Evolutionary conservation across 371 early-diverging fungal genomes (phyloP), one percentile per base, ranked within the genome.

Genomic region (Apophysomyces elegans): DNA sequence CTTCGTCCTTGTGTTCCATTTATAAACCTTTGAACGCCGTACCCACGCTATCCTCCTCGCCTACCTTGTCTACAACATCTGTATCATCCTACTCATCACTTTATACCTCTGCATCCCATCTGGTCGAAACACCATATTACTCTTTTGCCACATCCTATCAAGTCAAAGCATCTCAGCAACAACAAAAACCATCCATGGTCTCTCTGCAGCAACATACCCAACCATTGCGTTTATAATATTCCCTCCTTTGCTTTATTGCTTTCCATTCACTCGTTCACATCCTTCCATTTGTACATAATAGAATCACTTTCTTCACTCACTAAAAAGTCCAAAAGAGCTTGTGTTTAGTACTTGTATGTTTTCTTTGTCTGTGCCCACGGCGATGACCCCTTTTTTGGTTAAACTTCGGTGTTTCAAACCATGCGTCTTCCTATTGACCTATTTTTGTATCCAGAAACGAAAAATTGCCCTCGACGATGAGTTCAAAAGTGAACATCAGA

Each of bases 331-430:
- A 26, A 26, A 26, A 26, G 32, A 26, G 2, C 32, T 3, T 26
- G 32, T 26, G 8, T 41, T 41, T 41, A 50, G 54, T 50, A 21
- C 18, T 21, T 26, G 32, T 26, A 26, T 26, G 32, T 26, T 26
- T 21, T 50, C 21, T 26, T 21, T 47, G 54, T 50, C 54, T 50
- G 54, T 50, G 54, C 54, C 54, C 54, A 47, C 47, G 54, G 54
- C 54, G 54, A 50, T 50, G 21, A 50, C 54, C 54, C 54, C 54
- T 50, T 50, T 50, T 50, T 50, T 50, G 21, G 54, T 50, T 50
- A 50, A 26, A 47, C n/a, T 9, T 50, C 54, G 54, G 54, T 50
- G 9, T 18, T 50, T 50, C 5, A 50, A 50, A 18, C 8, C 54
- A 18, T 50, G 54, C 54, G 54, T 50, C 54, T 1, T 50, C 16